These are phyloP conservation scores for Saprolegnia parasitica DNA, from an alignment of 352 stramenopile genomes.

Conservation along the genomic window DNA sequence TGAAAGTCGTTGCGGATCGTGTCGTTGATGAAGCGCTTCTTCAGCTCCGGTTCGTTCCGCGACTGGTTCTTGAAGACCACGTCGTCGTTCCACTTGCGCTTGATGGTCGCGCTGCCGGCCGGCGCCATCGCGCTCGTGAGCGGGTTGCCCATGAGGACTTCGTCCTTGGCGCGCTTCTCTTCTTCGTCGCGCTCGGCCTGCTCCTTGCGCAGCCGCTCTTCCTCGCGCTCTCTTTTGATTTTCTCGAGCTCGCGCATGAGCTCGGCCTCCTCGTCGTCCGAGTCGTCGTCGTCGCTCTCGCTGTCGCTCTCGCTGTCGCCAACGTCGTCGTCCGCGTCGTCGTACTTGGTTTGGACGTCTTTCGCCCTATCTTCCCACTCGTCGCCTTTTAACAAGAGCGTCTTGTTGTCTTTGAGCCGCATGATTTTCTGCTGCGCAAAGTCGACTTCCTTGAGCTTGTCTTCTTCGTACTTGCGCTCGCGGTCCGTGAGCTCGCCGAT, in stretches of 20 bases:
- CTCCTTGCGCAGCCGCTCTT: conserved; percentile 87
- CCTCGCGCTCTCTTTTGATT: conserved; percentile 95
- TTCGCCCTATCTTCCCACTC: conserved; percentile 81
- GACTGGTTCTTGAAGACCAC: conserved; percentile 99
- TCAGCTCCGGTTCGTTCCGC: conserved; percentile 90
- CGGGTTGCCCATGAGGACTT: conserved; percentile 93
- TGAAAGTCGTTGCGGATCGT: conserved; percentile 99
- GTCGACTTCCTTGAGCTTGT: conserved; percentile 71
- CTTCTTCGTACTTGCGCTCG: conserved; percentile 63
- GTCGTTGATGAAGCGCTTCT: conserved; percentile 99
- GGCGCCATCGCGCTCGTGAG: conserved; percentile 55
- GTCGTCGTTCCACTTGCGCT: conserved; percentile 99
- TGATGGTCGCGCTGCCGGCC: conserved; percentile 67
- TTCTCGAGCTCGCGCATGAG: conserved; percentile 97
- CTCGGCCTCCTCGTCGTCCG: conserved; percentile 96
- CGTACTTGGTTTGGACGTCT: conserved; percentile 84
- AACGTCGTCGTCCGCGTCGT: conserved; percentile 85
- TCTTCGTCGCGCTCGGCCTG: conserved; percentile 71
- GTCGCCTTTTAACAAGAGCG: conserved; percentile 71
- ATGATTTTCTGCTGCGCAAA: conserved; percentile 74
- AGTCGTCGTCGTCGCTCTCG: conserved; percentile 81
- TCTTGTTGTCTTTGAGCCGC: conserved; percentile 76
- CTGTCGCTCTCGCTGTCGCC: conserved; percentile 56
- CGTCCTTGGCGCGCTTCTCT: conserved; percentile 83
- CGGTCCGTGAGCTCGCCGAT: conserved; percentile 69